Conservation (phyloP, 2,329 filamentous ascomycete species). For the Bisporella sp. region DNA sequence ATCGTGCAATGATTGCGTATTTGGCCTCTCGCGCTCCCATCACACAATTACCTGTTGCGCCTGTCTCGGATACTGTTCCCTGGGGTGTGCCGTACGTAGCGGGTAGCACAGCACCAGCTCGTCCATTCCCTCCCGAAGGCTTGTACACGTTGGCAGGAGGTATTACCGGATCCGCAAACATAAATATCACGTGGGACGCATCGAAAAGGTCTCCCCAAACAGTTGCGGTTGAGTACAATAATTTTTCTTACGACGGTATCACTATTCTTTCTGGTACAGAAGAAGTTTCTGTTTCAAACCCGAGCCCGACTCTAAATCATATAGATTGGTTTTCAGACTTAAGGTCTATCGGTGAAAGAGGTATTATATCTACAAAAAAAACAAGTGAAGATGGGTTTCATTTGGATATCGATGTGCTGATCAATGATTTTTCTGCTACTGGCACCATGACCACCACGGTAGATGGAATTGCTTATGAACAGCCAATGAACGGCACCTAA, state of each 20-base stretch:
- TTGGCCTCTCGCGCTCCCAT: too few relatives aligned
- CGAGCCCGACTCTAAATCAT: background rate
- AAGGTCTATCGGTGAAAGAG: background rate
- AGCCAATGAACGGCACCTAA: background rate
- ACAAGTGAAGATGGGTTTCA: background rate
- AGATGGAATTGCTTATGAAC: background rate
- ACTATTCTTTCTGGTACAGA: background rate
- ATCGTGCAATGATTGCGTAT: too few relatives aligned
- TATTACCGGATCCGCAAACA: background rate
- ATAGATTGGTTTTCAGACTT: background rate
- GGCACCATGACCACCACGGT: background rate
- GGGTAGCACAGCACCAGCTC: background rate
- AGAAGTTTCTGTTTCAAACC: background rate
- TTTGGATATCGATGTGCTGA: background rate
- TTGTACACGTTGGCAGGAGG: background rate
- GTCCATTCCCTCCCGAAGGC: background rate
- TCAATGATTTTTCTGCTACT: background rate
- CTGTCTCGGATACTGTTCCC: too few relatives aligned
- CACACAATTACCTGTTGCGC: too few relatives aligned
- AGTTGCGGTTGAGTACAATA: background rate
- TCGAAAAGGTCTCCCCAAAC: background rate
- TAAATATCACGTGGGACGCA: background rate
- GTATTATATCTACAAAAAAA: background rate
- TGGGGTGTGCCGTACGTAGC: too few relatives aligned
- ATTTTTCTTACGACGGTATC: background rate